Evolutionary conservation across 1,139 yeast species (phyloP).

Genomic region (Geotrichum restrictum): DNA sequence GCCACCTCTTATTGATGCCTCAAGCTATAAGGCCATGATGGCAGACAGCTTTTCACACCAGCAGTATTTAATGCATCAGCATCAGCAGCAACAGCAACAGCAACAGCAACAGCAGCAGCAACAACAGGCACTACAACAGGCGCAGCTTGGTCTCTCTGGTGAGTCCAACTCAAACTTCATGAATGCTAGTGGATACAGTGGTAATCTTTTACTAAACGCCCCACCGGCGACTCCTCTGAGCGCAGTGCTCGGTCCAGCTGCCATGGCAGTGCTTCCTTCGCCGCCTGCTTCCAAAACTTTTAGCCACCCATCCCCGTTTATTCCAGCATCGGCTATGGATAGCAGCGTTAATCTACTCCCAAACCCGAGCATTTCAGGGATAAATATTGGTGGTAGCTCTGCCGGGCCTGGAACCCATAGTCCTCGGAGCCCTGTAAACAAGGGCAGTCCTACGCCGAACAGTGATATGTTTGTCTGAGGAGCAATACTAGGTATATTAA

Average conservation of each 20-base stretch:
- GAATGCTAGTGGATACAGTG: not conserved
- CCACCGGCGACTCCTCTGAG: slow-evolving; percentile 38
- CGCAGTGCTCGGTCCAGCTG: slow-evolving; percentile 41
- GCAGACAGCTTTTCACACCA: slow-evolving; percentile 14
- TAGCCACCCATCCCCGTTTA: slow-evolving; percentile 23
- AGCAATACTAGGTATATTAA: not conserved
- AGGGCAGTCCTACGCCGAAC: not conserved
- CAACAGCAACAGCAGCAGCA: not conserved
- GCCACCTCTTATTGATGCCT: slow-evolving; percentile 68
- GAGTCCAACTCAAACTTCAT: no score
- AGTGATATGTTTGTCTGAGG: slow-evolving; percentile 3
- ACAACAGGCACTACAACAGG: not conserved
- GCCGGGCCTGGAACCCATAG: not conserved
- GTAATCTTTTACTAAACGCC: slow-evolving; percentile 15
- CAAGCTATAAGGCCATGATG: slow-evolving; percentile 44
- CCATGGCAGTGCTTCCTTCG: slow-evolving; percentile 37
- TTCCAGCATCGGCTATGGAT: slow-evolving; percentile 23
- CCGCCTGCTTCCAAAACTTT: slow-evolving; percentile 24
- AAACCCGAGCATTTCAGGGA: slow-evolving; percentile 5
- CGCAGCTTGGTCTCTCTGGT: no score
- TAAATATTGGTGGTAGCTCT: not conserved
- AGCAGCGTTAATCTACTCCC: slow-evolving; percentile 20
- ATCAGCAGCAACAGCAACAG: slow-evolving; percentile 11
- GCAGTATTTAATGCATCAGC: slow-evolving; percentile 13
- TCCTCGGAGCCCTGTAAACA: slow-evolving; percentile 2